Percentiles rank a stretch among this genome's conserved stretches.
Evolutionary conservation across 768 basidiomycete species (phyloP).

Genomic region (Lactarius hengduanensis): DNA sequence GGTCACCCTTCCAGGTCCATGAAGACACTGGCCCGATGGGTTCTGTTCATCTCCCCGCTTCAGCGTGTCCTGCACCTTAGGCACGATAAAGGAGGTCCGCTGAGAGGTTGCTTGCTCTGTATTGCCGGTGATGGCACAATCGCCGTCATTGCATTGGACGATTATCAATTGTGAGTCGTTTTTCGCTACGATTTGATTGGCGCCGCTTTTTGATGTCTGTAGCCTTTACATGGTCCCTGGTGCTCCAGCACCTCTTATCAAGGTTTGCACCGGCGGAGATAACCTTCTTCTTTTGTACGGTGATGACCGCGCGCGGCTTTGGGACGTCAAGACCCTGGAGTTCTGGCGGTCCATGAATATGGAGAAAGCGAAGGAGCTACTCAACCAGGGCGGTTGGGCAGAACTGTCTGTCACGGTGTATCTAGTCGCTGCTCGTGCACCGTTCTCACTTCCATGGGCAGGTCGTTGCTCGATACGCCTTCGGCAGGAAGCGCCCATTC

Average conservation of each 20-base stretch:
- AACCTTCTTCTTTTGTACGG: slow-evolving; percentile 75
- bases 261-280: slow-evolving; percentile 63
- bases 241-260: slow-evolving; percentile 60
- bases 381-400: slow-evolving; percentile 71
- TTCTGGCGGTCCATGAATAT: slow-evolving; percentile 79
- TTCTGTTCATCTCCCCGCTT: slow-evolving; percentile 67
- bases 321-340: slow-evolving; percentile 82
- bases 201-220: neutral
- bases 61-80: slow-evolving; percentile 54
- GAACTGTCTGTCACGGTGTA: slow-evolving; percentile 51
- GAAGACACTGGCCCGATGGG: slow-evolving; percentile 67
- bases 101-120: slow-evolving; percentile 70
- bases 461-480: slow-evolving; percentile 11
- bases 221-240: slow-evolving; percentile 86
- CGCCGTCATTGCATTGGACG: slow-evolving; percentile 71
- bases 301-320: slow-evolving; percentile 75
- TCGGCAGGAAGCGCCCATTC: neutral
- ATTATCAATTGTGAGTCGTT: slow-evolving; percentile 71
- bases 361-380: slow-evolving; percentile 74
- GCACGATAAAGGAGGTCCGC: slow-evolving; percentile 50
- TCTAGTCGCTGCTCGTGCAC: neutral
- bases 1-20: slow-evolving; percentile 48
- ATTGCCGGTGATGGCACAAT: slow-evolving; percentile 78
- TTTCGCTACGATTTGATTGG: neutral
- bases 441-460: slow-evolving; percentile 8